These are phyloP conservation scores for Athelia psychrophila DNA, from an alignment of 1,284 basidiomycete genomes.

Conservation along the genomic window DNA sequence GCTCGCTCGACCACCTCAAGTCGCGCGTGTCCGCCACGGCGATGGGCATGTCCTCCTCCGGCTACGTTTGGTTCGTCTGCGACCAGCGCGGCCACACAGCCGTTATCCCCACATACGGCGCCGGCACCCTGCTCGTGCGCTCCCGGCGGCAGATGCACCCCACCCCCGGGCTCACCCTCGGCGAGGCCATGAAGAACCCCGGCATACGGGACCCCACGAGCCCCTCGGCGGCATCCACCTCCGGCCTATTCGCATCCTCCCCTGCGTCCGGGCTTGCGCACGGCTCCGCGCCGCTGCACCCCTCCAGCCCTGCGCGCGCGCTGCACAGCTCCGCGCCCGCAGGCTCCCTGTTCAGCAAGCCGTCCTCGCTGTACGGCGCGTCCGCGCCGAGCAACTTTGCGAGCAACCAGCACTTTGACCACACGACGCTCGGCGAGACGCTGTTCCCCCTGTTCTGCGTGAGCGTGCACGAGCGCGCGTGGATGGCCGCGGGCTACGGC, in stretches of 20 bases:
- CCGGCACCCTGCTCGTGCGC: slow-evolving; percentile 85
- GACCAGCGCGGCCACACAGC: slow-evolving; percentile 66
- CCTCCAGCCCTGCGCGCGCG: slow-evolving; percentile 23
- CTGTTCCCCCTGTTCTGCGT: slow-evolving; percentile 84
- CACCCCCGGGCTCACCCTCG: slow-evolving; percentile 3
- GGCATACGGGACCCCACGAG: neutral
- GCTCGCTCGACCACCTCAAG: slow-evolving; percentile 69
- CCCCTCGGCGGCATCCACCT: neutral
- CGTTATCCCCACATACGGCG: slow-evolving; percentile 83
- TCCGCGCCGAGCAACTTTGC: neutral
- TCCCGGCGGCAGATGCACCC: slow-evolving; percentile 34
- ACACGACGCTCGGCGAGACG: slow-evolving; percentile 42
- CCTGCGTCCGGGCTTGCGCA: slow-evolving; percentile 25
- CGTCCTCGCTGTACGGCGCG: neutral
- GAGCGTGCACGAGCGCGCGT: slow-evolving; percentile 89
- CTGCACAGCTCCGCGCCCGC: slow-evolving; percentile 13
- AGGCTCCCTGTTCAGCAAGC: slow-evolving; percentile 9
- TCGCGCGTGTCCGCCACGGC: slow-evolving; percentile 76
- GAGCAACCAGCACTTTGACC: slow-evolving; percentile 4
- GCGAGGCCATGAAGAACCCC: neutral
- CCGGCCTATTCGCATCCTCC: neutral
- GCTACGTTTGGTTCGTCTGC: slow-evolving; percentile 87
- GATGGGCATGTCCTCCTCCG: slow-evolving; percentile 76
- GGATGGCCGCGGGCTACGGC: slow-evolving; percentile 87
- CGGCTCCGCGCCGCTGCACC: slow-evolving; percentile 16